Evolutionary conservation across 2,329 filamentous ascomycete genomes (phyloP).

Genomic region (Alternaria brassicae): DNA sequence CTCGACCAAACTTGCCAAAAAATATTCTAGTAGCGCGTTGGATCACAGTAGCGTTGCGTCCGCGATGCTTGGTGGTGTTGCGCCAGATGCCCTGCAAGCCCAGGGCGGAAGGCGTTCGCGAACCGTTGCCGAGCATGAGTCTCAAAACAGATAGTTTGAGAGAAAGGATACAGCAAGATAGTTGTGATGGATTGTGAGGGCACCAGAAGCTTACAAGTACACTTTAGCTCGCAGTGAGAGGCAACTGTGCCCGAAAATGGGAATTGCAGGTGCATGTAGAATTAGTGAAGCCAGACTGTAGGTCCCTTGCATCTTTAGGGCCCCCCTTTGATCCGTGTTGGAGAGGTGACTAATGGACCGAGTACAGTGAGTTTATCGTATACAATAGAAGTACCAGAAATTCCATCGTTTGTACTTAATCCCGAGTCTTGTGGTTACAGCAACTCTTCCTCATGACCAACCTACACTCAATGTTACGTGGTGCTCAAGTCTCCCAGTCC

Average conservation of each 20-base stretch:
- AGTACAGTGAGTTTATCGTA: too few species aligned
- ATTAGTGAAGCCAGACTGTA: too few species aligned
- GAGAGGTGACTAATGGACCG: too few species aligned
- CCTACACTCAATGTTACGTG: background rate
- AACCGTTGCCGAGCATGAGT: background rate
- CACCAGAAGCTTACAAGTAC: background rate
- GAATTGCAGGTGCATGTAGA: too few species aligned
- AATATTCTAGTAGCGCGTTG: background rate
- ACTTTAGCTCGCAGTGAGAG: background rate
- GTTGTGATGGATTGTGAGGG: background rate
- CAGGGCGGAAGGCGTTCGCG: background rate
- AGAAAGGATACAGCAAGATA: background rate
- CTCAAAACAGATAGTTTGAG: background rate
- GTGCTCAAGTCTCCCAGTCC: constrained; percentile 22
- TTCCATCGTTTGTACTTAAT: background rate
- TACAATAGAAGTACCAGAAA: too few species aligned
- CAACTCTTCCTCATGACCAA: background rate
- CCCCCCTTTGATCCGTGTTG: too few species aligned
- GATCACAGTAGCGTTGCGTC: background rate
- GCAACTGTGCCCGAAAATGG: background rate
- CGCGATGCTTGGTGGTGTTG: background rate
- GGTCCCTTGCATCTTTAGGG: too few species aligned
- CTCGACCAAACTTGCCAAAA: too few species aligned
- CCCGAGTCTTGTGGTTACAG: too few species aligned
- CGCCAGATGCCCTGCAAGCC: background rate